phyloP scores from a whole-genome alignment of 768 basidiomycete species.

The Zangia roseola region DNA sequence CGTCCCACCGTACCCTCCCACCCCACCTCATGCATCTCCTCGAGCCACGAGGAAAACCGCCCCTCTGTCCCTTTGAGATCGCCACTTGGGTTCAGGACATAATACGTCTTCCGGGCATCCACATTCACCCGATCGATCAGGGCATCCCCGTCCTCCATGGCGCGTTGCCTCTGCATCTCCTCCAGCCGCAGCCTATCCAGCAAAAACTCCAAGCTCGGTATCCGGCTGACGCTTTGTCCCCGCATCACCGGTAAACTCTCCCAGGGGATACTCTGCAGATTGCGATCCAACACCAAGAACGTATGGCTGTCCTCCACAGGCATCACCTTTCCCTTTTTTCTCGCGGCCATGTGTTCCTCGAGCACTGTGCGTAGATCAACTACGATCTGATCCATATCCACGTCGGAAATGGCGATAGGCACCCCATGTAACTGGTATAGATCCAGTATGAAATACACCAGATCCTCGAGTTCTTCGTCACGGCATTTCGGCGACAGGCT shows the following conservation, averaged over 20 bases:
- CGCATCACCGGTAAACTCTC: conserved; percentile 88
- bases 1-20: conserved; percentile 85
- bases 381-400: conserved; percentile 88
- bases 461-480: conserved; percentile 94
- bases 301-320: conserved; percentile 60
- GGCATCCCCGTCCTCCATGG: conserved; percentile 12
- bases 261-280: conserved; percentile 89
- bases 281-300: conserved; percentile 89
- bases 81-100: conserved; percentile 88
- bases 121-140: conserved; percentile 50
- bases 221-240: conserved; percentile 85
- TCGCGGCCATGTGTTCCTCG: conserved; percentile 59
- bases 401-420: conserved; percentile 83
- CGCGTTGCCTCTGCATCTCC: conserved; percentile 36
- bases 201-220: conserved; percentile 87
- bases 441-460: conserved; percentile 91
- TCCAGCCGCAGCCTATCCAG: conserved; percentile 75
- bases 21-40: conserved; percentile 65
- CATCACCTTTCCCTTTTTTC: conserved; percentile 32
- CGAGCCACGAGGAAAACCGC: conserved; percentile 77
- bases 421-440: conserved; percentile 93
- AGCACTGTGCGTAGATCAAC: conserved; percentile 78
- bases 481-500: conserved; percentile 76
- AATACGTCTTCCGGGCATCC: conserved; percentile 71
- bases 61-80: conserved; percentile 84